Base-by-base conservation (phyloP, 2,329 filamentous ascomycete species). In the Penicillium sp. region DNA sequence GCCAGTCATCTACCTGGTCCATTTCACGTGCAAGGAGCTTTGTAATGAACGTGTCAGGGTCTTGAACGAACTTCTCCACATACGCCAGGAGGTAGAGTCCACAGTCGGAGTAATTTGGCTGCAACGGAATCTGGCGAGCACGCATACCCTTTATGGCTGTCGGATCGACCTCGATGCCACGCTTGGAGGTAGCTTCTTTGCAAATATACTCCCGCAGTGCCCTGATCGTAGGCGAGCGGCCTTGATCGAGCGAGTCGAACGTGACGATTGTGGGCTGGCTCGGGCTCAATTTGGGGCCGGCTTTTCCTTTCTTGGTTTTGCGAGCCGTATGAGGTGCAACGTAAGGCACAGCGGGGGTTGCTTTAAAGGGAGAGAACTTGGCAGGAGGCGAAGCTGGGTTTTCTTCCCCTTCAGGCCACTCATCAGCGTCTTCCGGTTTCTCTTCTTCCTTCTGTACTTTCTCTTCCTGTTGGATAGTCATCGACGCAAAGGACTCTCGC, bases 11-110 rank as follows among this genome's bases (percentile, higher is more conserved):
- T 1, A 74, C 55, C 3, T 78, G 73, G 28, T 82, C 72, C 63
- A 90, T 81, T 57, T 87, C 78, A 35, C 78, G 81, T 24, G 76
- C 78, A 4, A 95, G 73, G 15, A 95, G 72, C 52, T 81, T 84
- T 18, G 72, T 72, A 13, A 88, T 76, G 57, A 95, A 93, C 0
- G 65, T 68, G 54, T 88, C 82, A 0, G 92, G 92, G 51, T 89
- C 73, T 45, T 82, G 77, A 13, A 95, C 78, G 55, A 98, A 95
- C 55, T 87, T 83, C 56, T 89, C 81, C 46, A 95, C 77, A 62
- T 97, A 98, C 2, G 85, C 87, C 3, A 96, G 74, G 3, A 97
- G 74, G 60, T 87, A 98, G 0, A 96, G 74, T 7, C 93, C 93
- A 62, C 93, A 98, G 66, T 98, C 93, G 53, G 82, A 91, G 59